Evolutionary conservation across 495 filamentous ascomycete genomes (phyloP), one percentile per base, ranked within the genome.

Genomic region (Podospora tetraspora): DNA sequence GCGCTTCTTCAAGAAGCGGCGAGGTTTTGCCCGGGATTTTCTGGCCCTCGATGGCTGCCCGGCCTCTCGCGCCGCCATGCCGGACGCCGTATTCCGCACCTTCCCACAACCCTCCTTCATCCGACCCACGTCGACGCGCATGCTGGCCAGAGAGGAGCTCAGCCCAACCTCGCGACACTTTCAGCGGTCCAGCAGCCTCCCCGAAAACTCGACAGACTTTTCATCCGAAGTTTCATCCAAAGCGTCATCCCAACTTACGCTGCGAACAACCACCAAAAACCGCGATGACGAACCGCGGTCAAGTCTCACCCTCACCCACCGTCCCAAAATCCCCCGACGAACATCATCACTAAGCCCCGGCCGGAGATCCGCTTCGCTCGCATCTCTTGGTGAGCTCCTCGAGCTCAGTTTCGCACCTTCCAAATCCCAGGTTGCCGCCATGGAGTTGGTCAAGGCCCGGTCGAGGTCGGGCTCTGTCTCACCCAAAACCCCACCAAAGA

Each of bases 91-190:
- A 10, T 59, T 60, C 37, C 70, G 64, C 34, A 73, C 70, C 13
- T 84, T 83, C 62, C 82, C 82, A 10, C 73, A 78, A 34, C 81
- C 82, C 11, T 81, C 82, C 1, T 84, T 79, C 70, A 79, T 84
- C 63, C 71, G 78, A 34, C 82, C 81, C n/a, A 83, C 77, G 13
- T 80, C 80, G 19, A 77, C 70, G 34, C 77, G 78, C 8, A 84
- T 84, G 82, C 68, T 77, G 61, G 81, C 82, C 9, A 76, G 82
- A 23, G 78, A 83, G 27, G 81, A 82, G 59, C 62, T 74, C 3
- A 52, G 70, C 58, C 58, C 73, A 58, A 64, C 69, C 34, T 23
- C 68, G 27, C 72, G 62, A 61, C 43, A 58, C 23, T 63, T 66
- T 16, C 78, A 75, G 57, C 78, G 80, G 10, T 74, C 80, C 52